Conservation (phyloP, 768 basidiomycete species). For the Dioszegia hungarica region DNA sequence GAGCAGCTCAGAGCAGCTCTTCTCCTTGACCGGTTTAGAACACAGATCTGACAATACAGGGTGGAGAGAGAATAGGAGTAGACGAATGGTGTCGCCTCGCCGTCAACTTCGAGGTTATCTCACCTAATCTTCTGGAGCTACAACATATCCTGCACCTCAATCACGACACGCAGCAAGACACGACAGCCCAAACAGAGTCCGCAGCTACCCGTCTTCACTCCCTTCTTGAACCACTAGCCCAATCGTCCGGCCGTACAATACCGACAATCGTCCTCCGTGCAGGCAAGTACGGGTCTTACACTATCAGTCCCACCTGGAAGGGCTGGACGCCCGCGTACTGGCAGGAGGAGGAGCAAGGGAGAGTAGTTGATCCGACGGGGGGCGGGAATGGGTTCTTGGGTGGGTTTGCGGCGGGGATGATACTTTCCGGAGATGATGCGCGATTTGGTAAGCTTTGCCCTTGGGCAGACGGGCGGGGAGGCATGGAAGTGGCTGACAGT, state of each 20-base stretch:
- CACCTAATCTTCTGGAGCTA: constrained; percentile 39
- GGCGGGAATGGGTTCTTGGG: constrained; percentile 43
- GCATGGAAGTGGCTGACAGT: neutral
- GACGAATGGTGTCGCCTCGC: constrained; percentile 13
- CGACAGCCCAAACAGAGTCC: neutral
- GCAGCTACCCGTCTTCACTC: neutral
- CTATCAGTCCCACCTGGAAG: constrained; percentile 22
- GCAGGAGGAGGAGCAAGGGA: constrained; percentile 15
- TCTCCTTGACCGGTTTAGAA: no score
- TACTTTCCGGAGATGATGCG: constrained; percentile 23
- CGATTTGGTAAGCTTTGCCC: constrained; percentile 15
- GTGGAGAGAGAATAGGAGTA: neutral
- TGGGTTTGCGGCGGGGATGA: constrained; percentile 33
- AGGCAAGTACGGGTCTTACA: constrained; percentile 33
- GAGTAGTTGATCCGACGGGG: constrained; percentile 36
- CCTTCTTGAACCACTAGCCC: neutral
- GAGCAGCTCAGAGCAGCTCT: no score
- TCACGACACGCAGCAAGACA: neutral
- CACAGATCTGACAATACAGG: no score
- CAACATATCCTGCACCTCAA: constrained; percentile 18
- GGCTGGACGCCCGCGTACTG: constrained; percentile 40
- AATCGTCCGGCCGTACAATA: neutral
- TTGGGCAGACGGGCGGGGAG: neutral
- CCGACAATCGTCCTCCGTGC: constrained; percentile 26
- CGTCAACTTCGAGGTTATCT: constrained; percentile 20